Percentiles rank a stretch among this genome's conserved stretches.
phyloP scores from a whole-genome alignment of 2,329 filamentous ascomycete genomes.

The Epichloe hybrida region DNA sequence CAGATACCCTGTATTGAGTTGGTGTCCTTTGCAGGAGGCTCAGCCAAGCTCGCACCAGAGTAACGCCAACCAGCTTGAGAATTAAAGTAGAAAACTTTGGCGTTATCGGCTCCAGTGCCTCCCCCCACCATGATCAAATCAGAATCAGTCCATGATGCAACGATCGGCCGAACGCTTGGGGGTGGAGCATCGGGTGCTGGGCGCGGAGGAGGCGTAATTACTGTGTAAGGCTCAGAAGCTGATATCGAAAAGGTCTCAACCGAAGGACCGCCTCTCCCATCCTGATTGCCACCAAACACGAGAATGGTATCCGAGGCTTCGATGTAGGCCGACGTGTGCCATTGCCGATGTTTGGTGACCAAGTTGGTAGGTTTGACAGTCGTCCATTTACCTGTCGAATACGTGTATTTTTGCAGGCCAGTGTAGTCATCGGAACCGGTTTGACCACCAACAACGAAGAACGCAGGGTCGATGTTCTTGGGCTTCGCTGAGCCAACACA shows the following conservation, averaged over 20 bases:
- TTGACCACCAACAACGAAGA: conserved; percentile 73
- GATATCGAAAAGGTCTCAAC: conserved; percentile 64
- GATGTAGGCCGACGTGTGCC: conserved; percentile 67
- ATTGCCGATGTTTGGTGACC: conserved; percentile 54
- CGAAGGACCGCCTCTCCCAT: conserved; percentile 43
- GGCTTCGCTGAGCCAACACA: conserved; percentile 61
- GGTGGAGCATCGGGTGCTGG: conserved; percentile 39
- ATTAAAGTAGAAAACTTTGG: conserved; percentile 59
- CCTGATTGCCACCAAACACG: conserved; percentile 64
- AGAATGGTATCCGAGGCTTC: conserved; percentile 57
- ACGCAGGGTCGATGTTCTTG: conserved; percentile 43
- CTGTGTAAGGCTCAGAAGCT: conserved; percentile 48
- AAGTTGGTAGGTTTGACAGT: conserved; percentile 28
- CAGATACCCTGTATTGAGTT: conserved; percentile 47
- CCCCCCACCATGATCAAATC: conserved; percentile 67
- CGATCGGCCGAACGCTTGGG: conserved; percentile 43
- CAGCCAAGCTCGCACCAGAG: conserved; percentile 49
- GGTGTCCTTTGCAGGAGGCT: conserved; percentile 45
- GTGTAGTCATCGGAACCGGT: conserved; percentile 41
- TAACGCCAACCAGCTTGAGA: conserved; percentile 49
- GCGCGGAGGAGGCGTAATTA: conserved; percentile 43
- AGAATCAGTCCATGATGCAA: conserved; percentile 60
- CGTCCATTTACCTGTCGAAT: conserved; percentile 39
- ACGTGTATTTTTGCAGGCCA: conserved; percentile 59
- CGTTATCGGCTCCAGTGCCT: conserved; percentile 33